Evolutionary conservation across 129 eudicot species (phyloP).

Genomic region (Centaurea solstitialis): DNA sequence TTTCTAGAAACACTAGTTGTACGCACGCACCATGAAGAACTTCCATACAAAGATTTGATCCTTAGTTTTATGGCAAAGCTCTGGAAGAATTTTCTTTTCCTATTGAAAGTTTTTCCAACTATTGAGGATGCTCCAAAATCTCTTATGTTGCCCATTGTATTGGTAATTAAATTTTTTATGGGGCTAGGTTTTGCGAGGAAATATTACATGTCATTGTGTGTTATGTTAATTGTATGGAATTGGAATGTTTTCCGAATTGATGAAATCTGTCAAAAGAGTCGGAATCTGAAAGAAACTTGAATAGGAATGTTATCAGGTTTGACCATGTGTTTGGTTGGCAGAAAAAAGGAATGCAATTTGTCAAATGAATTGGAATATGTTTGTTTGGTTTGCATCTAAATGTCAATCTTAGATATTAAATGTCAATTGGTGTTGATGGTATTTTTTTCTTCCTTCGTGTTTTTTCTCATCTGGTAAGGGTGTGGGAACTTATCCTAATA

Average conservation of each 20-base stretch:
- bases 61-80: neutral
- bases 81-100: neutral
- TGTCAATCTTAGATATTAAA: neutral
- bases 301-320: neutral
- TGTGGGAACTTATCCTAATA: neutral
- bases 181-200: neutral
- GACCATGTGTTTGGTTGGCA: neutral
- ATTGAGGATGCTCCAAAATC: neutral
- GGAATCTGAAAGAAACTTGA: neutral
- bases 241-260: neutral
- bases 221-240: neutral
- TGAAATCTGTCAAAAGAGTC: neutral
- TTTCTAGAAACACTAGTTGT: neutral
- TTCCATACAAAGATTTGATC: neutral
- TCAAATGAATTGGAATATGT: neutral
- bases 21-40: neutral
- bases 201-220: neutral
- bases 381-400: neutral
- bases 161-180: neutral
- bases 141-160: neutral
- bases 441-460: neutral
- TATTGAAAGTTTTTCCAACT: neutral
- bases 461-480: neutral
- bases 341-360: neutral
- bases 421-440: neutral